phyloP scores from a whole-genome alignment of 1,139 yeast species.

The Lodderomyces parapsilosis region DNA sequence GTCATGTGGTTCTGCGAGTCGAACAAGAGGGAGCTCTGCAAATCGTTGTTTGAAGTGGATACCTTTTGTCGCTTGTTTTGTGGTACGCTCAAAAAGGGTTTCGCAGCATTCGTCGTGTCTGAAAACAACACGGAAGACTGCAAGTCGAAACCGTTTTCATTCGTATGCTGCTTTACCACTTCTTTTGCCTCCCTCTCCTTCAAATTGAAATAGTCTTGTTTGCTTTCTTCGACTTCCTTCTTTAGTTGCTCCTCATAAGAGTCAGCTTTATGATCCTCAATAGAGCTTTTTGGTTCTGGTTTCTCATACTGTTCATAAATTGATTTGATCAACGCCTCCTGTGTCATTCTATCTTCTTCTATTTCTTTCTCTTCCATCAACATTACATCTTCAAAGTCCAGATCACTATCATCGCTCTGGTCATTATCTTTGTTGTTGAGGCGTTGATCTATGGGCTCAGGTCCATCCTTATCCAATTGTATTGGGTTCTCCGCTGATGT shows the following conservation, averaged over 20 bases:
- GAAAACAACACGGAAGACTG: not conserved
- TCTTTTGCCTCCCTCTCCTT: conserved; percentile 18
- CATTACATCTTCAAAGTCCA: conserved; percentile 66
- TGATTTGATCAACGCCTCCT: conserved; percentile 36
- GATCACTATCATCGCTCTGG: conserved; percentile 30
- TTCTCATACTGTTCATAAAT: conserved; percentile 30
- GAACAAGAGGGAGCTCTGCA: conserved; percentile 2
- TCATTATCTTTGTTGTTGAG: not conserved
- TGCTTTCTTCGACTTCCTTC: conserved; percentile 48
- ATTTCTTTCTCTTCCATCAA: conserved; percentile 24
- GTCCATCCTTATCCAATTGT: conserved; percentile 35
- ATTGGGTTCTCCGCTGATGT: conserved; percentile 41
- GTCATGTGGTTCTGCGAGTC: not conserved
- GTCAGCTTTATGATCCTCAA: not conserved
- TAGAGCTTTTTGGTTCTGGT: not conserved
- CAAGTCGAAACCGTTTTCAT: not conserved
- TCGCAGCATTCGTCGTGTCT: not conserved
- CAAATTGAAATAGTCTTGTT: conserved; percentile 28
- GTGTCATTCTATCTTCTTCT: conserved; percentile 30
- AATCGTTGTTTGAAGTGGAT: not conserved
- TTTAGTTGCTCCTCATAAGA: conserved; percentile 33
- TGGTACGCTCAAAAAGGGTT: not conserved
- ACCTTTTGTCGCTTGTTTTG: too few species aligned
- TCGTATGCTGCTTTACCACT: not conserved
- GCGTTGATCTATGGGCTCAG: not conserved